Evolutionary conservation across 352 stramenopile species (phyloP), one percentile per base, ranked within the genome.

Genomic region (Globisporangium cylindrosporum): DNA sequence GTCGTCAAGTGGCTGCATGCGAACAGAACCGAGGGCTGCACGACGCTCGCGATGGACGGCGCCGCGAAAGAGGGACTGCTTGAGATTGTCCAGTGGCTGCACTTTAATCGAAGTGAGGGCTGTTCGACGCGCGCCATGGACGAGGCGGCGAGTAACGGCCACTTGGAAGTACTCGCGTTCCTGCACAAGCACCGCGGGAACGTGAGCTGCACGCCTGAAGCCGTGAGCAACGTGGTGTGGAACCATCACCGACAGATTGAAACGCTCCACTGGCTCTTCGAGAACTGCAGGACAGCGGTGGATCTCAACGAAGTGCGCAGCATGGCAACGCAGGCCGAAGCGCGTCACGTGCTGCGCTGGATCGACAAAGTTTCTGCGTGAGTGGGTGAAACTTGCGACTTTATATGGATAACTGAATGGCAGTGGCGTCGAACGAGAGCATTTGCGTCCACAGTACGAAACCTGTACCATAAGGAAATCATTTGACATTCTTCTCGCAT

Each of bases 41-140:
- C 66, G 25, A 72, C 63, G 15, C 29, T 61, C 15, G 72, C 72
- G 5, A 77, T 77, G 46, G 72, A 77, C n/a, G 58, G 38, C 12
- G 72, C 72, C 0, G 81, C 80, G 12, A 29, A 49, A 12, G 57
- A 64, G 22, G 64, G 64, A 6, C 34, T 58, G 20, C 24, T 69
- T 0, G 41, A 64, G 2, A 57, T 64, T 9, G 64, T 64, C 4
- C 64, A 69, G 46, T 69, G 64, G 64, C 56, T 69, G 7, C 56
- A 65, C n/a, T 14, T 14, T 0, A 36, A 69, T 34, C 56, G 56
- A 5, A 5, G 4, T 3, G 64, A 69, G 48, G 64, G 64, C 56
- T 69, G 64, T 20, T 59, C 64, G n/a, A 43, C 55, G 25, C 49
- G 25, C 9, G 64, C 54, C 3, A 69, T 69, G 64, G 56, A 64